These are phyloP conservation scores for Rhypophila decipiens DNA, from an alignment of 495 filamentous ascomycete species.

Conservation along the genomic window DNA sequence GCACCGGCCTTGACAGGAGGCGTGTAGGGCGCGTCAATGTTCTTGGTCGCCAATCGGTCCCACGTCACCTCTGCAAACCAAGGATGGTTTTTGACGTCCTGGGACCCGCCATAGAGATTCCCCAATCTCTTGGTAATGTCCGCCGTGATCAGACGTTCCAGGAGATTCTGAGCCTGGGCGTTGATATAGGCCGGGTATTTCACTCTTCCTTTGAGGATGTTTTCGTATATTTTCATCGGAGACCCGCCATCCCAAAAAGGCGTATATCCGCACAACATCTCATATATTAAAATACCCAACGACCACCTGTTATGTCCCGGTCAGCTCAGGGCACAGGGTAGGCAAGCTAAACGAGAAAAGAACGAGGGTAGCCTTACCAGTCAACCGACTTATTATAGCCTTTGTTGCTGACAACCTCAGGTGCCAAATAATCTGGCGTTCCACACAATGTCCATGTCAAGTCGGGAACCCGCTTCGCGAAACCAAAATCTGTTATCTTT, in stretches of 20 bases:
- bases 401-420: constrained; percentile 94
- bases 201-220: constrained; percentile 86
- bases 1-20: constrained; percentile 91
- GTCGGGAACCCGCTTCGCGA: constrained; percentile 96
- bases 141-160: constrained; percentile 85
- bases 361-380: constrained; percentile 62
- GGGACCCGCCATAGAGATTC: constrained; percentile 85
- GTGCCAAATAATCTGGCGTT: constrained; percentile 96
- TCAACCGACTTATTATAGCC: constrained; percentile 99
- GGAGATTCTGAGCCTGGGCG: constrained; percentile 85
- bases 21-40: constrained; percentile 97
- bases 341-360: neutral
- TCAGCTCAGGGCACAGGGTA: neutral
- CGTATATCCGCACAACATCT: constrained; percentile 98
- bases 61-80: constrained; percentile 99
- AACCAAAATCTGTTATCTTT: constrained; percentile 98
- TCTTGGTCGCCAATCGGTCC: constrained; percentile 87
- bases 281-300: constrained; percentile 94
- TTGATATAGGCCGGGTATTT: constrained; percentile 96
- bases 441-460: constrained; percentile 99
- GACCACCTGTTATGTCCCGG: constrained; percentile 68
- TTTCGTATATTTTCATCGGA: constrained; percentile 98
- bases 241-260: constrained; percentile 98
- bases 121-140: constrained; percentile 93
- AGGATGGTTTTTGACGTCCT: constrained; percentile 88